Evolutionary conservation across 768 basidiomycete species (phyloP), one percentile per base, ranked within the genome.

Genomic region (Termitomyces titanicus): DNA sequence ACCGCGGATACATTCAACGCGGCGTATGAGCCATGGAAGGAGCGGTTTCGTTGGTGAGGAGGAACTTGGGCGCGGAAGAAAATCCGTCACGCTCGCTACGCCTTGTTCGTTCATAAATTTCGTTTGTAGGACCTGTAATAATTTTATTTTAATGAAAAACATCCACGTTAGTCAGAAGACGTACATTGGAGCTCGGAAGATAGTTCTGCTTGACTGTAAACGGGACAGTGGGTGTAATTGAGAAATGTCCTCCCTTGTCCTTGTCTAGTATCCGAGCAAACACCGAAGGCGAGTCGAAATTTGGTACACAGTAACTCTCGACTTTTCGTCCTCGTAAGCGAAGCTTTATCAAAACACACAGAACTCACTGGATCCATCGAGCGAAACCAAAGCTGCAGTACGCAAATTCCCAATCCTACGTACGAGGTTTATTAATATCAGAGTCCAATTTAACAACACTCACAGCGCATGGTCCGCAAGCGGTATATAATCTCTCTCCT

Each of bases 241-340:
- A 91, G 70, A 95, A 96, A 68, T 97, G 94, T 0, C 94, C 94
- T 22, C 94, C 94, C 79, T 90, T 92, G 68, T 92, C 73, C 64
- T 92, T 92, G 75, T 94, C 91, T 6, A 94, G 78, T 61, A 93
- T 91, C 8, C 94, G 83, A 7, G 93, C 94, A 60, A 95, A 96
- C 47, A 96, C 78, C 17, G 90, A 93, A 3, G 94, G 94, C 1
- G 92, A 94, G 70, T 97, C 94, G 67, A 97, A 96, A 73, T 94
- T 79, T 1, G 94, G 94, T 25, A 95, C 81, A 63, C 94, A 97
- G 69, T 94, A 94, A 58, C 88, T 91, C 69, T 96, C 94, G 59
- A 96, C 89, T 92, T n/a, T 13, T 43, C 25, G 1, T 13, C 46
- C 7, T 13, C 20, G 33, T 47, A 33, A 49, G 22, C 50, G n/a